Base-by-base conservation (phyloP, 805 yeast species). In the Nakazawaea anatomiae region DNA sequence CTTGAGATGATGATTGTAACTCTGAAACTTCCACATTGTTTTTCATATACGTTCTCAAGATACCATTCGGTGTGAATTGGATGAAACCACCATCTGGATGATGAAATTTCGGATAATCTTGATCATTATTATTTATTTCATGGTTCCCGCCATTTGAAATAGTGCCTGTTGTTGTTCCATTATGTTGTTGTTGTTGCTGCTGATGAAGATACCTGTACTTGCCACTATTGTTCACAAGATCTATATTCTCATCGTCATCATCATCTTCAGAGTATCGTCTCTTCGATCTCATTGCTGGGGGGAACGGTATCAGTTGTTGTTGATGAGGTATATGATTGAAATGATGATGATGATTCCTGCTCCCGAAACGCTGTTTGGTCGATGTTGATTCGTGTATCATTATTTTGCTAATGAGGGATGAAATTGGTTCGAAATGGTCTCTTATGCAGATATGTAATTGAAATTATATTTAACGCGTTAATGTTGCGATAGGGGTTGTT, bases 21-120 rank as follows among this genome's bases (percentile, higher is more conserved):
- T 71, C 68, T 47, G 79, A 72, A 32, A 74, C 68, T 52, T 66
- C 60, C 46, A 75, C 73, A 48, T 80, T 80, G 34, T 68, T 70
- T 35, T 72, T 65, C 30, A 68, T 25, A 55, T 62, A 64, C 2
- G 74, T 70, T 55, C 85, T 66, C 40, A 80, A 66, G 46, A 80
- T 77, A n/a, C 86, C 86, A 68, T 82, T 73, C 28, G 86, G 85
- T 1, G 85, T 80, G 51, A 80, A 76, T 60, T 80, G 82, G 44
- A 80, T 76, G 32, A 70, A 70, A 0, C 86, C 86, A 8, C 86
- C 86, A 10, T 80, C 80, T 1, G 86, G 86, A 55, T 80, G 85
- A 48, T 71, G 71, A 56, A 76, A 80, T 51, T 74, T 68, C 11
- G 86, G 82, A 73, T 79, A 79, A 51, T 79, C 82, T 39, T 70